Base-by-base conservation (phyloP, 306 rosid genomes). In the Ormosia semicastrata region DNA sequence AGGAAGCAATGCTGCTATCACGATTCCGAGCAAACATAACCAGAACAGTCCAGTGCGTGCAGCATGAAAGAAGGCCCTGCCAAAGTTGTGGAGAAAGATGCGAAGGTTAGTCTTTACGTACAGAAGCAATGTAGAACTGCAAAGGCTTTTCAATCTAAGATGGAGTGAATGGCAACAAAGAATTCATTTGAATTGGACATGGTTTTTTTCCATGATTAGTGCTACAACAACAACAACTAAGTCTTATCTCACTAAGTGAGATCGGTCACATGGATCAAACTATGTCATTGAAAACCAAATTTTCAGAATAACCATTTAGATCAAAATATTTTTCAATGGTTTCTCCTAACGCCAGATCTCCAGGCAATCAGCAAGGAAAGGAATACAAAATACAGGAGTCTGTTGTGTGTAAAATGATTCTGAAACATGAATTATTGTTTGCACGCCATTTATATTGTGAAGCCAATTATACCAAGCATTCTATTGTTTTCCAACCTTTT, bases 41-140 rank as follows among this genome's bases (percentile, higher is more conserved):
- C 99, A 95, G 76, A 93, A 95, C 50, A 85, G 47, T 60, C 75
- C 77, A 1, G 86, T 83, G 52, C 86, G 50, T 12, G 86, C 84
- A 2, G 67, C 87, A 1, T 89, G 7, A 74, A 86, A 91, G 80
- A 93, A 76, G 39, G 97, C 95, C 99, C 99, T 95, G 95, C 47
- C 84, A 85, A 82, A 71, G 52, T 40, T 52, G 11, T 44, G 76
- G 66, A 86, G 54, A 12, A 12, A 49, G 43, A 76, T 70, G 56
- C 79, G 76, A 59, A 79, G 49, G 54, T 89, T 54, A 89, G 89
- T 63, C 29, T 72, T 46, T 29, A 40, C 10, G 18, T 32, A 29
- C 11, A 49, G 8, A 71, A 59, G 29, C 39, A 76, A 66, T 70
- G 53, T 3, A 49, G 32, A n/a, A 57, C 7, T 56, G 50, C 65